A percentile compares a stretch with the other conserved stretches of the same genome.
Conservation (phyloP, 2,329 filamentous ascomycete genomes). For the Penicillium capsulatum region DNA sequence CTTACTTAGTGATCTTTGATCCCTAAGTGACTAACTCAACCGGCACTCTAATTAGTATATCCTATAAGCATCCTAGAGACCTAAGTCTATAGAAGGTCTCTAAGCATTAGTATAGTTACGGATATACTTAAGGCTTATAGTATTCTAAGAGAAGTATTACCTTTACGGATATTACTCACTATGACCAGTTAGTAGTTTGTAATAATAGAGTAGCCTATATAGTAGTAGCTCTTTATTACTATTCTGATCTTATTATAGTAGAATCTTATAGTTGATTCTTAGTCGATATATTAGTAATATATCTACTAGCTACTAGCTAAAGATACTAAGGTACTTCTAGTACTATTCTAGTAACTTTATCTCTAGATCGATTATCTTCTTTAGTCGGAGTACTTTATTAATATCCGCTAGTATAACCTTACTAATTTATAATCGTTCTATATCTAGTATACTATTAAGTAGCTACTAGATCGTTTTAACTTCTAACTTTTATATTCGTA, state of each 20-base stretch:
- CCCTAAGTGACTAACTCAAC: no score
- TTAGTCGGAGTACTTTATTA: neutral
- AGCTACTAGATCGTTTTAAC: neutral
- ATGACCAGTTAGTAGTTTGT: no score
- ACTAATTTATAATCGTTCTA: neutral
- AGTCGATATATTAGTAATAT: neutral
- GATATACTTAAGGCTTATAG: no score
- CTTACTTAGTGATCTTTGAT: no score
- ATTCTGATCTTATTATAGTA: slow-evolving; percentile 2
- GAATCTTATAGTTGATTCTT: slow-evolving; percentile 1
- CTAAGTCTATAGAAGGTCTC: no score
- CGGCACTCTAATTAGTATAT: no score
- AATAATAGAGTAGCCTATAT: slow-evolving; percentile 3
- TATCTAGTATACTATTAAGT: neutral
- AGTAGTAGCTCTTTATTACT: slow-evolving; percentile 1
- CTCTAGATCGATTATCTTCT: slow-evolving; percentile 2
- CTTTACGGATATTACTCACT: no score
- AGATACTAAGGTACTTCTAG: neutral
- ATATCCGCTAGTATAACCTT: slow-evolving; percentile 1
- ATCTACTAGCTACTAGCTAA: slow-evolving; percentile 1
- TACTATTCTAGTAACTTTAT: slow-evolving; percentile 4
- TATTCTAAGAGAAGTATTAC: no score
- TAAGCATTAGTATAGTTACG: no score
- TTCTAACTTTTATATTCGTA: neutral
- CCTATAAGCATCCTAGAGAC: no score